phyloP scores from a whole-genome alignment of 2,329 filamentous ascomycete genomes.

The Phialophora expanda region DNA sequence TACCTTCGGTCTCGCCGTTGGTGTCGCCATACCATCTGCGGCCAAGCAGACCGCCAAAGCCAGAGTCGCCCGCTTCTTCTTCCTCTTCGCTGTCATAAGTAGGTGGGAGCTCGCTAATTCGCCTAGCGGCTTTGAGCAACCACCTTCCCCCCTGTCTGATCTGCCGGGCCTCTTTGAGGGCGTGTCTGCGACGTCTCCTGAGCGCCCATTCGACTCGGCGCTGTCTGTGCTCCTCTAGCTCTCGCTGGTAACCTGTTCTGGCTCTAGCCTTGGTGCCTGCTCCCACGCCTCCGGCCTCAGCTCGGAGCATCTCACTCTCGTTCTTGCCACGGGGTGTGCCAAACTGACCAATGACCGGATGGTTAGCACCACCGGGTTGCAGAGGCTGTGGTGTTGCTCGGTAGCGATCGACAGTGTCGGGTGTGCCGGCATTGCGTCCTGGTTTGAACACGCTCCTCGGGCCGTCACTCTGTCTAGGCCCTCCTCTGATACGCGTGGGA shows the following conservation, averaged over 20 bases:
- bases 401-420: constrained; percentile 34
- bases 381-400: constrained; percentile 42
- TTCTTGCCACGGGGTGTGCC: constrained; percentile 24
- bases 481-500: constrained; percentile 41
- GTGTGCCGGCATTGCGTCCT: constrained; percentile 47
- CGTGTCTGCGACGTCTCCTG: constrained; percentile 49
- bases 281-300: constrained; percentile 42
- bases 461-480: constrained; percentile 38
- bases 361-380: constrained; percentile 48
- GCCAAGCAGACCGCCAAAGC: constrained; percentile 38
- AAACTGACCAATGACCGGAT: constrained; percentile 52
- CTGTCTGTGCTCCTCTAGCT: constrained; percentile 55
- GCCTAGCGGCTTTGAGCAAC: constrained; percentile 49
- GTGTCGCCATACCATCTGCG: constrained; percentile 26
- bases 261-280: constrained; percentile 52
- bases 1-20: constrained; percentile 22
- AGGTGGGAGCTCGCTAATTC: constrained; percentile 51
- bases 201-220: constrained; percentile 56
- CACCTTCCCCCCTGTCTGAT: constrained; percentile 49
- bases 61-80: constrained; percentile 49
- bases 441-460: constrained; percentile 52
- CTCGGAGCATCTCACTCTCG: constrained; percentile 34
- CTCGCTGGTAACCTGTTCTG: constrained; percentile 57
- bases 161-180: constrained; percentile 46
- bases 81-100: constrained; percentile 57